These are phyloP conservation scores for Tylopilus subfusipes DNA, from an alignment of 768 basidiomycete species.

Conservation along the genomic window DNA sequence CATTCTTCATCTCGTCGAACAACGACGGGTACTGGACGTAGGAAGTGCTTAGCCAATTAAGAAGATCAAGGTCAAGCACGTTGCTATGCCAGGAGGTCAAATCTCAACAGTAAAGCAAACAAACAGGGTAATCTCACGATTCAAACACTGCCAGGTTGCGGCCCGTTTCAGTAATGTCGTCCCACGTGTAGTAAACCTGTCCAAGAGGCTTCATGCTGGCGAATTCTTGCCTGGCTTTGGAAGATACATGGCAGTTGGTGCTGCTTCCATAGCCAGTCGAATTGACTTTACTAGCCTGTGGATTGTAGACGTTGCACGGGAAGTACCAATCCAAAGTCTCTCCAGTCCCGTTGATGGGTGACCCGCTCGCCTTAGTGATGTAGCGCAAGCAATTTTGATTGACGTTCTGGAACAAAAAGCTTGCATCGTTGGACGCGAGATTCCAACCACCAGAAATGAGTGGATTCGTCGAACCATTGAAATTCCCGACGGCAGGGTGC, in stretches of 20 bases:
- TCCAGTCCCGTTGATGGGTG: slow-evolving; percentile 64
- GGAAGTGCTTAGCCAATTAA: slow-evolving; percentile 77
- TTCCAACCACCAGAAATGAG: slow-evolving; percentile 73
- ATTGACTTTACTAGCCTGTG: slow-evolving; percentile 68
- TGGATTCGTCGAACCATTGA: slow-evolving; percentile 83
- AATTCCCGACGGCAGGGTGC: slow-evolving; percentile 69
- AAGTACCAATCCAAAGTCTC: slow-evolving; percentile 88
- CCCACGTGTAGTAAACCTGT: slow-evolving; percentile 94
- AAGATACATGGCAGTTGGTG: slow-evolving; percentile 70
- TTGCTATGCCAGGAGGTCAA: slow-evolving; percentile 41
- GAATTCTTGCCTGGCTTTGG: slow-evolving; percentile 52
- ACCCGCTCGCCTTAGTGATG: slow-evolving; percentile 68
- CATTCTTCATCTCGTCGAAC: slow-evolving; percentile 72
- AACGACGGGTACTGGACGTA: slow-evolving; percentile 81
- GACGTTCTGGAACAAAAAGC: slow-evolving; percentile 92
- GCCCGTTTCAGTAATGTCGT: slow-evolving; percentile 61
- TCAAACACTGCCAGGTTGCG: slow-evolving; percentile 94
- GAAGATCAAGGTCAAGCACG: slow-evolving; percentile 85
- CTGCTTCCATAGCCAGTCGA: slow-evolving; percentile 59
- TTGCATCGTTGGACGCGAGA: slow-evolving; percentile 84
- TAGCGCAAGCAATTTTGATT: slow-evolving; percentile 78
- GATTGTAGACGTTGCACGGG: slow-evolving; percentile 86
- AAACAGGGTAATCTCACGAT: slow-evolving; percentile 55
- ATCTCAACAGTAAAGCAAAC: neutral
- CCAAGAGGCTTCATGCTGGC: slow-evolving; percentile 55